Evolutionary conservation across 495 filamentous ascomycete species (phyloP).

Genomic region (Tuber microsphaerosporum): DNA sequence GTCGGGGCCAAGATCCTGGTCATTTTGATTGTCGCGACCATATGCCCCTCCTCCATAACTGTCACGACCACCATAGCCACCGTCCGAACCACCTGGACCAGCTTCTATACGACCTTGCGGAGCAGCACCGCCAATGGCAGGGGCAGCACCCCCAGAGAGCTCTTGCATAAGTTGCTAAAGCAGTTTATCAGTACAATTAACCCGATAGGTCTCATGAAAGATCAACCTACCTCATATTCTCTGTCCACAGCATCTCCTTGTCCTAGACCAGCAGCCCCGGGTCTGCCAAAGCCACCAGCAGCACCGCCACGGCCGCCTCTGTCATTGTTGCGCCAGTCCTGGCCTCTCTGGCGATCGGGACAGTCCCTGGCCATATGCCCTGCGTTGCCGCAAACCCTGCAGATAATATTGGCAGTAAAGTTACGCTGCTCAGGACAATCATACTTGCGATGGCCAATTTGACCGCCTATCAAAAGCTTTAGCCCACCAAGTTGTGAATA

Average conservation of each 20-base stretch:
- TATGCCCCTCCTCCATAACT: constrained; percentile 39
- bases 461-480: constrained; percentile 48
- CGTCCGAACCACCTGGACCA: constrained; percentile 55
- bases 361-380: constrained; percentile 91
- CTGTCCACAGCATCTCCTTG: constrained; percentile 80
- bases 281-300: constrained; percentile 21
- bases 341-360: constrained; percentile 77
- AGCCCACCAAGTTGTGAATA: constrained; percentile 11
- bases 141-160: constrained; percentile 68
- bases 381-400: constrained; percentile 89
- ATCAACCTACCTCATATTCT: constrained; percentile 75
- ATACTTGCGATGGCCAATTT: constrained; percentile 97
- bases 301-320: constrained; percentile 46
- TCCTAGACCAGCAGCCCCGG: constrained; percentile 60
- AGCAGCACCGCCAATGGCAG: constrained; percentile 53
- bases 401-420: constrained; percentile 95
- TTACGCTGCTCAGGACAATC: constrained; percentile 96
- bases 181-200: constrained; percentile 40
- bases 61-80: constrained; percentile 45
- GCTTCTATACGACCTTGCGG: constrained; percentile 76
- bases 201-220: background rate
- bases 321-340: constrained; percentile 77
- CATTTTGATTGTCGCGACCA: constrained; percentile 43
- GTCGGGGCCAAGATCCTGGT: constrained; percentile 47
- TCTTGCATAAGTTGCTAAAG: constrained; percentile 92